Conservation (phyloP, 345 rosid species). For the Xanthoceras sorbifolium region DNA sequence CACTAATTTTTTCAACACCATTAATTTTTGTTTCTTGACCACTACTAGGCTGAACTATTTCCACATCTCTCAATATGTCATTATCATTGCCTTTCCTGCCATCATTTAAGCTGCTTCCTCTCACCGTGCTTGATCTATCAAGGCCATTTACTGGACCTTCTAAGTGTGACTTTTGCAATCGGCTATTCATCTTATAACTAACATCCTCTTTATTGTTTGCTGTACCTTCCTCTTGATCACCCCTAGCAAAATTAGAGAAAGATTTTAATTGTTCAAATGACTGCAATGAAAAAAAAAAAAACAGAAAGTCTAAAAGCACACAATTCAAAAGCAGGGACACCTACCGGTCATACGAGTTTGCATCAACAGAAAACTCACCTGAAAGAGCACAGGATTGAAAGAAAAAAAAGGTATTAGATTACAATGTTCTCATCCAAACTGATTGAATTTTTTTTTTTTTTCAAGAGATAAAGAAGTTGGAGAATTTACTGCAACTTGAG, state of each 20-base stretch:
- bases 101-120: conserved; percentile 31
- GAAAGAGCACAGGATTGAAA: conserved; percentile 8
- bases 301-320: conserved; percentile 9
- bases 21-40: conserved; percentile 34
- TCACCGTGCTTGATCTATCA: conserved; percentile 35
- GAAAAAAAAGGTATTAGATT: conserved; percentile 15
- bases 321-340: conserved; percentile 12
- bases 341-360: conserved; percentile 54
- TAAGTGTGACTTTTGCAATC: conserved; percentile 24
- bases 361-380: conserved; percentile 85
- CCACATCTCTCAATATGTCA: conserved; percentile 42
- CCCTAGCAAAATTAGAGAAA: conserved; percentile 37
- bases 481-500: conserved; percentile 64
- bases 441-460: background rate
- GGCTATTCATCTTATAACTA: conserved; percentile 32
- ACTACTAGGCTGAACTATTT: conserved; percentile 36
- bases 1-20: conserved; percentile 25
- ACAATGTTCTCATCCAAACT: conserved; percentile 1
- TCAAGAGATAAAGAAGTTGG: background rate
- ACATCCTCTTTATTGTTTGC: conserved; percentile 38
- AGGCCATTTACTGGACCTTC: conserved; percentile 35
- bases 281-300: background rate
- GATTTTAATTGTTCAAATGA: background rate
- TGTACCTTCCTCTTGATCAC: conserved; percentile 52
- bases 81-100: conserved; percentile 18